These are phyloP conservation scores for Leccinum olivaceopallidum DNA, from an alignment of 768 basidiomycete genomes.

Conservation along the genomic window DNA sequence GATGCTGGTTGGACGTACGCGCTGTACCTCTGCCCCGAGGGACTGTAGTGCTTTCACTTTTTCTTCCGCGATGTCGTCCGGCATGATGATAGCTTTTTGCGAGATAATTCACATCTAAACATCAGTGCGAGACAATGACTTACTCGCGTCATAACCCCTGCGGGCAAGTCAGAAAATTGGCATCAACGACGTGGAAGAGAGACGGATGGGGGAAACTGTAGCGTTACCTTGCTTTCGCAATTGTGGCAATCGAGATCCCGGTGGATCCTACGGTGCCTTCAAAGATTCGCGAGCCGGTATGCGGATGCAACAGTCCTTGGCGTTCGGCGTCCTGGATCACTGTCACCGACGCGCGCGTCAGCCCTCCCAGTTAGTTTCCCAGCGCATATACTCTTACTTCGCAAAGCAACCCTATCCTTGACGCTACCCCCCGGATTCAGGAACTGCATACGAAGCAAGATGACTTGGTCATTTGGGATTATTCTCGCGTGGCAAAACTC, in stretches of 20 bases:
- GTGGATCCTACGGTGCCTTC: conserved; percentile 98
- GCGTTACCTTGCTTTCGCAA: conserved; percentile 78
- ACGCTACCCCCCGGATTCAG: conserved; percentile 97
- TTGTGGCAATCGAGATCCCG: conserved; percentile 94
- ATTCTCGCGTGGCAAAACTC: not conserved
- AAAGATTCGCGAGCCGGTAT: conserved; percentile 91
- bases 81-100: conserved; percentile 78
- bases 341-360: conserved; percentile 32
- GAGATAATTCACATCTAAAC: not conserved
- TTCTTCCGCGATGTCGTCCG: conserved; percentile 87
- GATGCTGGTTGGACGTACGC: conserved; percentile 92
- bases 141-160: conserved; percentile 90
- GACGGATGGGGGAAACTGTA: not conserved
- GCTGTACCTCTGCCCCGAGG: conserved; percentile 87
- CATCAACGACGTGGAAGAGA: not conserved
- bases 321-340: conserved; percentile 95
- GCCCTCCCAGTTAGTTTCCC: not conserved
- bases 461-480: not conserved
- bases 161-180: not conserved
- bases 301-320: conserved; percentile 75
- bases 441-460: conserved; percentile 68
- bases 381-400: conserved; percentile 50
- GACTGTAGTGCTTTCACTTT: conserved; percentile 83
- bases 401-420: conserved; percentile 95
- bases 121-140: conserved; percentile 3